Conservation (phyloP, 352 stramenopile genomes). For the Thalassiosira livingstoniorum region DNA sequence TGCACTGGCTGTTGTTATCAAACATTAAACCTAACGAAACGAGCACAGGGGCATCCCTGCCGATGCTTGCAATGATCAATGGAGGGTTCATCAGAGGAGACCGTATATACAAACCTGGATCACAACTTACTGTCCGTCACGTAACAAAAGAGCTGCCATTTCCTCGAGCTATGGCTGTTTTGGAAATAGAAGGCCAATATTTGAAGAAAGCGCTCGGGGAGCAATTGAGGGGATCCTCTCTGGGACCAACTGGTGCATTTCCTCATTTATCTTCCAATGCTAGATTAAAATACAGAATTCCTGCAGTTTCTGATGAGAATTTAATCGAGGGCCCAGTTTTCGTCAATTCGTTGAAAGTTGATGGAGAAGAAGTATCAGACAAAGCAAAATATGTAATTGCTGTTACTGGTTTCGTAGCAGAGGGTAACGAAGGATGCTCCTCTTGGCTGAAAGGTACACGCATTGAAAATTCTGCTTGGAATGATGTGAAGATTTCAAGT, state of each 20-base stretch:
- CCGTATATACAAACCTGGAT: slow-evolving; percentile 85
- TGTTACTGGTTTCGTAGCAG: slow-evolving; percentile 88
- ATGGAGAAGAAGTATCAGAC: slow-evolving; percentile 57
- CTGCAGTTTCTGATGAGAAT: slow-evolving; percentile 5
- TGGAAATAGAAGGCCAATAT: slow-evolving; percentile 84
- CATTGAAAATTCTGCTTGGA: slow-evolving; percentile 54
- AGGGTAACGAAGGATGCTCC: slow-evolving; percentile 86
- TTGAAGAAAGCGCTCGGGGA: slow-evolving; percentile 87
- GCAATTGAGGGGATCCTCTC: slow-evolving; percentile 86
- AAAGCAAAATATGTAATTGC: slow-evolving; percentile 80
- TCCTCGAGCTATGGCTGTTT: slow-evolving; percentile 80
- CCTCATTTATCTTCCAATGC: slow-evolving; percentile 87
- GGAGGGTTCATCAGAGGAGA: slow-evolving; percentile 90
- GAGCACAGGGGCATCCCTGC: neutral
- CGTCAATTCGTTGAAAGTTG: slow-evolving; percentile 55
- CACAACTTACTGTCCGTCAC: slow-evolving; percentile 85
- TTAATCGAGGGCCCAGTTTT: slow-evolving; percentile 25
- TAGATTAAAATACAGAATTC: slow-evolving; percentile 36
- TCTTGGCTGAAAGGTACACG: slow-evolving; percentile 86
- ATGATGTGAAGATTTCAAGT: slow-evolving; percentile 42
- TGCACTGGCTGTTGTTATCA: slow-evolving; percentile 80
- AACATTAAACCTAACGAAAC: slow-evolving; percentile 22
- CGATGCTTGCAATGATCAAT: slow-evolving; percentile 87
- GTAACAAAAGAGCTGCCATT: slow-evolving; percentile 91
- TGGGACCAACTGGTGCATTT: slow-evolving; percentile 86